A percentile compares a stretch with the other conserved stretches of the same genome.
phyloP scores from a whole-genome alignment of 768 basidiomycete species.

The Mycena haematopus region DNA sequence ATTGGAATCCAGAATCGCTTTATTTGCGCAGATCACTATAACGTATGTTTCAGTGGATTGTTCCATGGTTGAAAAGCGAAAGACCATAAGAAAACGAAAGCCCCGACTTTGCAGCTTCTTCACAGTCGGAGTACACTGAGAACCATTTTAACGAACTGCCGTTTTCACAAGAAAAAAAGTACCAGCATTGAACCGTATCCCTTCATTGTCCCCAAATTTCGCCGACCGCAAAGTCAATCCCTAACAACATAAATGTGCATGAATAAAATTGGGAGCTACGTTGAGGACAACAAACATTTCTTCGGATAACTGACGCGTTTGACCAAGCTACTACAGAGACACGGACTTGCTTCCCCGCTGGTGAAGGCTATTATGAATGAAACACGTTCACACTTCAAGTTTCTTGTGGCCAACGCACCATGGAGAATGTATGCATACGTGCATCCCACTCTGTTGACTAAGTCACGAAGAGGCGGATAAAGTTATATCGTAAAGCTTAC shows the following conservation, averaged over 20 bases:
- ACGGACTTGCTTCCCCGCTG: slow-evolving; percentile 18
- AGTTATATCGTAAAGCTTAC: slow-evolving; percentile 7
- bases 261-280: too few species aligned
- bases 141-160: not conserved
- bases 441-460: slow-evolving; percentile 7
- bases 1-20: slow-evolving; percentile 15
- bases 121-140: slow-evolving; percentile 15
- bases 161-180: not conserved
- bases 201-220: slow-evolving; percentile 20
- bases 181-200: slow-evolving; percentile 20
- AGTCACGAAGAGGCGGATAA: not conserved
- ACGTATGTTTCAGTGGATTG: not conserved
- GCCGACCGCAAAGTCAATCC: slow-evolving; percentile 16
- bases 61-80: not conserved
- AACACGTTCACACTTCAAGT: fast-evolving
- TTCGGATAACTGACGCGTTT: slow-evolving; percentile 3
- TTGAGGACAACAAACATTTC: slow-evolving; percentile 13
- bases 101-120: slow-evolving; percentile 20
- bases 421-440: slow-evolving; percentile 22
- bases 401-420: not conserved
- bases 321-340: slow-evolving; percentile 23
- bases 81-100: slow-evolving; percentile 19
- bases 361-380: not conserved
- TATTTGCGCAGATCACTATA: slow-evolving; percentile 21
- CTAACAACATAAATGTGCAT: not conserved